These are phyloP conservation scores for Quercus rubra DNA, from an alignment of 306 rosid species.

Conservation along the genomic window DNA sequence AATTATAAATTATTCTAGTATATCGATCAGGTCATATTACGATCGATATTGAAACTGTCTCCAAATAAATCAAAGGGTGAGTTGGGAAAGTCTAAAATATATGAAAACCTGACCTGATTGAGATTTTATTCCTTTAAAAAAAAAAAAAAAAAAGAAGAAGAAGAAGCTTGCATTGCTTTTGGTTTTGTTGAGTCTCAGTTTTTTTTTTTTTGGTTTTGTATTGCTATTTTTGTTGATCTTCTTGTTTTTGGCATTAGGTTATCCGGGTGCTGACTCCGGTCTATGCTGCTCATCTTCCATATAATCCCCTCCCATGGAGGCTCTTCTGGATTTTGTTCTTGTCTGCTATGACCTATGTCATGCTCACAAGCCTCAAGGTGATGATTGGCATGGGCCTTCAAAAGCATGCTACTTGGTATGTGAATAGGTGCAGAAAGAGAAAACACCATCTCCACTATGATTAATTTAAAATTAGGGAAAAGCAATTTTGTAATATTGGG, in stretches of 20 bases:
- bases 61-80: too few species aligned
- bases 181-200: too few species aligned
- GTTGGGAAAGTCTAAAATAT: too few species aligned
- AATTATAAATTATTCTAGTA: too few species aligned
- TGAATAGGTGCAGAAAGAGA: conserved; percentile 70
- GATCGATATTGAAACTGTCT: too few species aligned
- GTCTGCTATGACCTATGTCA: conserved; percentile 59
- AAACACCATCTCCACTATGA: conserved; percentile 82
- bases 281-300: conserved; percentile 72
- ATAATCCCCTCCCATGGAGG: conserved; percentile 72
- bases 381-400: conserved; percentile 75
- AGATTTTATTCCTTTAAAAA: too few species aligned
- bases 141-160: background rate
- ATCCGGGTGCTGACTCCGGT: conserved; percentile 95
- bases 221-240: background rate
- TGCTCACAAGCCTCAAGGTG: conserved; percentile 94
- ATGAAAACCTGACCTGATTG: too few species aligned
- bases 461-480: conserved; percentile 27
- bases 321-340: conserved; percentile 60
- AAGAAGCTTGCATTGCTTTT: background rate
- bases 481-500: background rate
- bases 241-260: conserved; percentile 45
- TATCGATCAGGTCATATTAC: too few species aligned
- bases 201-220: background rate
- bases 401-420: conserved; percentile 83